phyloP scores from a whole-genome alignment of 2,329 filamentous ascomycete species.

The Beauveria bassiana region DNA sequence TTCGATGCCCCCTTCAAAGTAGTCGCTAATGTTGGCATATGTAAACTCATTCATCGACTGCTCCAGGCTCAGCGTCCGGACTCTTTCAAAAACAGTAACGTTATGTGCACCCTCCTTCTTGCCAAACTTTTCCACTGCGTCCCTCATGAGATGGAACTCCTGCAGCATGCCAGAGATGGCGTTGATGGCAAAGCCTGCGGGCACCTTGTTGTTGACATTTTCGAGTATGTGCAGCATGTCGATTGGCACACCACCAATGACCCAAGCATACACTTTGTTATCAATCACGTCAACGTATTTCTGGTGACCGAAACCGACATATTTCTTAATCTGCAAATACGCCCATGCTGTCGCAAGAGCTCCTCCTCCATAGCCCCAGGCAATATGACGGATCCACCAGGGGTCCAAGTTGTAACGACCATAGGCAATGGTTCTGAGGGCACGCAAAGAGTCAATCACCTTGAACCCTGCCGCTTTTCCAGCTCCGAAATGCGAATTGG shows the following conservation, averaged over 20 bases:
- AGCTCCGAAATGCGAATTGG: conserved; percentile 34
- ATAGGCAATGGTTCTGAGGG: conserved; percentile 30
- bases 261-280: background rate
- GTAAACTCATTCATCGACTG: background rate
- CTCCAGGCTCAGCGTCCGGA: background rate
- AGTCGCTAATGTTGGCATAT: background rate
- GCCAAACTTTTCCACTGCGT: background rate
- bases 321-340: conserved; percentile 37
- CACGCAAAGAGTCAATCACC: conserved; percentile 30
- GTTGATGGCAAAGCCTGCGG: conserved; percentile 15
- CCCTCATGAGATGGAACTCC: conserved; percentile 14
- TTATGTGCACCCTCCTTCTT: background rate
- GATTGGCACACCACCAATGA: conserved; percentile 37
- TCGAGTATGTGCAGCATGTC: conserved; percentile 30
- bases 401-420: conserved; percentile 24
- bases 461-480: conserved; percentile 35
- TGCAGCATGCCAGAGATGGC: conserved; percentile 17
- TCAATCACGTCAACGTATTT: too few species aligned
- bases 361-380: conserved; percentile 52
- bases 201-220: conserved; percentile 21
- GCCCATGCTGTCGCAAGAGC: conserved; percentile 44
- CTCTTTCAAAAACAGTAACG: background rate
- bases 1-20: background rate
- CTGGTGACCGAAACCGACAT: too few species aligned
- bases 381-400: conserved; percentile 19